A percentile compares a stretch with the other conserved stretches of the same genome.
phyloP scores from a whole-genome alignment of 495 filamentous ascomycete species.

The Pseudevernia furfuracea region DNA sequence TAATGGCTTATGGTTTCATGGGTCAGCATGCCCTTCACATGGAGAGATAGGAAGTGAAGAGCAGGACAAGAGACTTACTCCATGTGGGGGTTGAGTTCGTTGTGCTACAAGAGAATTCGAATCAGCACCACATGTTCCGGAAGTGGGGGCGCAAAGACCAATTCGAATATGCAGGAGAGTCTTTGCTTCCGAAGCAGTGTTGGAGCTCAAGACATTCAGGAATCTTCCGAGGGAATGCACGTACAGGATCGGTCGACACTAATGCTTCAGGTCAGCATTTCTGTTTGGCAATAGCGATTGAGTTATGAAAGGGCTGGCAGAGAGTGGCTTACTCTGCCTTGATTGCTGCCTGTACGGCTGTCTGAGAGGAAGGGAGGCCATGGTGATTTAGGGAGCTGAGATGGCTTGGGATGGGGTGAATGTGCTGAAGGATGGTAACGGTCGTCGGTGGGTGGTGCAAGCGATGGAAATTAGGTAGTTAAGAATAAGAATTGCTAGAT shows the following conservation, averaged over 20 bases:
- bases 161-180: background rate
- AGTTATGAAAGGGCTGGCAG: background rate
- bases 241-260: constrained; percentile 8
- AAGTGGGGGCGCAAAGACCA: background rate
- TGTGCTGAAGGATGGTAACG: too few species aligned
- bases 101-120: background rate
- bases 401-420: too few species aligned
- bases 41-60: constrained; percentile 52
- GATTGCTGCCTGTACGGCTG: constrained; percentile 35
- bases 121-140: background rate
- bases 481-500: background rate
- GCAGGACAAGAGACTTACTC: constrained; percentile 26
- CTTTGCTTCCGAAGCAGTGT: background rate
- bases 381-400: constrained; percentile 2
- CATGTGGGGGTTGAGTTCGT: constrained; percentile 35
- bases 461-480: too few species aligned
- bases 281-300: background rate
- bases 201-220: background rate
- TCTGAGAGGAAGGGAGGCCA: constrained; percentile 29
- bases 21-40: background rate
- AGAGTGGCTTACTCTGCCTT: constrained; percentile 32
- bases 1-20: background rate
- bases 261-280: constrained; percentile 7
- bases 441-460: too few species aligned
- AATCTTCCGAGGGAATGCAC: background rate